Evolutionary conservation across 164 flowering plant species (phyloP).

Genomic region (Houttuynia cordata): DNA sequence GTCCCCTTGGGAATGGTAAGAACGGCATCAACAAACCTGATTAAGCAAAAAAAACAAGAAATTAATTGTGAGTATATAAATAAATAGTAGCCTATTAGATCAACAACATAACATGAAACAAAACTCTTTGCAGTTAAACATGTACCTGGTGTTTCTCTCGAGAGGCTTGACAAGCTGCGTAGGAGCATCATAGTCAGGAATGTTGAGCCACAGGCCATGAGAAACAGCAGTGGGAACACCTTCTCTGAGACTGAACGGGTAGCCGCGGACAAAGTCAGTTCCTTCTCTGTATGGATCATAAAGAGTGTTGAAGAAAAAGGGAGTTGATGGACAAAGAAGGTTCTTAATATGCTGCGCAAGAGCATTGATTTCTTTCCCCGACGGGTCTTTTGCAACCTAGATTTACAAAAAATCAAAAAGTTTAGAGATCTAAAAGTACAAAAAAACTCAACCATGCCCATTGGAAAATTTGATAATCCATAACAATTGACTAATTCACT

Average conservation of each 20-base stretch:
- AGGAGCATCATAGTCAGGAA: slow-evolving; percentile 58
- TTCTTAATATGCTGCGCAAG: slow-evolving; percentile 40
- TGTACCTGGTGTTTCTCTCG: slow-evolving; percentile 38
- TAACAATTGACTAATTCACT: no score
- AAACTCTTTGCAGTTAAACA: not conserved
- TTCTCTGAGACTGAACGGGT: slow-evolving; percentile 40
- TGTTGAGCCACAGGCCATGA: slow-evolving; percentile 50
- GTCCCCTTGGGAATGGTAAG: slow-evolving; percentile 37
- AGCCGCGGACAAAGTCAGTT: slow-evolving; percentile 37
- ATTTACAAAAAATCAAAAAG: not conserved
- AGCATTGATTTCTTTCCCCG: slow-evolving; percentile 40
- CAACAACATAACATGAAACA: not conserved
- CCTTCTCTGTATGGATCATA: slow-evolving; percentile 45
- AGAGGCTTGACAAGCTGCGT: slow-evolving; percentile 61
- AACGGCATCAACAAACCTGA: slow-evolving; percentile 42
- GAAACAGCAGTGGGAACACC: slow-evolving; percentile 43
- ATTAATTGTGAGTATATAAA: not conserved
- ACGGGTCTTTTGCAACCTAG: slow-evolving; percentile 47
- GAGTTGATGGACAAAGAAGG: slow-evolving; percentile 32
- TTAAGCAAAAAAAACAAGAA: not conserved
- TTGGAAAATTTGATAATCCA: no score
- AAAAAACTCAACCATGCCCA: not conserved
- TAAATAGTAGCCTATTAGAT: not conserved
- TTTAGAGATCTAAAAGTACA: not conserved
- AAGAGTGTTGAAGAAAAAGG: slow-evolving; percentile 39